Percentiles rank a stretch among this genome's conserved stretches.
Conservation (phyloP, 768 basidiomycete genomes). For the Piloderma croceum region DNA sequence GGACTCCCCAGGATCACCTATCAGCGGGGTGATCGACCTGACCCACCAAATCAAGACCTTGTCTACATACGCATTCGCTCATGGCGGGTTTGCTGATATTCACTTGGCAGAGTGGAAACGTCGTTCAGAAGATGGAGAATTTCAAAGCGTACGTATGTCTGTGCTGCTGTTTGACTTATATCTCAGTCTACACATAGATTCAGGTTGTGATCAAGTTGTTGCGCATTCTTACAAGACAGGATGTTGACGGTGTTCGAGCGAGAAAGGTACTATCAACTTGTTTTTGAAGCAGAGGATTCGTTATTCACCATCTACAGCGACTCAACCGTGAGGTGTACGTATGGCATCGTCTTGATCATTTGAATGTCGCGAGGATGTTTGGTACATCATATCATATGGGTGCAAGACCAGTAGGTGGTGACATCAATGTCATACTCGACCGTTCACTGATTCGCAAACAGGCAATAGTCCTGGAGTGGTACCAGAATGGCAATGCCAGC, state of each 20-base stretch:
- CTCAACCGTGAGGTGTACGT: constrained; percentile 37
- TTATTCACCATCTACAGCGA: constrained; percentile 24
- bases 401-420: constrained; percentile 24
- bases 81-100: constrained; percentile 26
- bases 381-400: constrained; percentile 34
- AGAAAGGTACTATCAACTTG: constrained; percentile 11
- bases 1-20: too few relatives aligned
- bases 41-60: constrained; percentile 11
- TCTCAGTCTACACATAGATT: background rate
- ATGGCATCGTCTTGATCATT: constrained; percentile 36
- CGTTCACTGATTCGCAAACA: too few relatives aligned
- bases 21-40: constrained; percentile 21
- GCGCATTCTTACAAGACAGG: constrained; percentile 16
- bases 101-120: constrained; percentile 15
- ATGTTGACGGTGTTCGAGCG: constrained; percentile 12
- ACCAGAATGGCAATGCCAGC: constrained; percentile 40
- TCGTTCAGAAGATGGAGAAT: background rate
- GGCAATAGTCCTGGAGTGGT: constrained; percentile 49
- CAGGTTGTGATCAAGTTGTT: constrained; percentile 24
- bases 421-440: too few relatives aligned
- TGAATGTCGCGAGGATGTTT: constrained; percentile 37
- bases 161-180: background rate
- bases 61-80: constrained; percentile 10
- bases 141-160: too few relatives aligned
- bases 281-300: too few relatives aligned